Conservation (phyloP, 192 early-diverging fungal species). For the Kickxella alabastrina region DNA sequence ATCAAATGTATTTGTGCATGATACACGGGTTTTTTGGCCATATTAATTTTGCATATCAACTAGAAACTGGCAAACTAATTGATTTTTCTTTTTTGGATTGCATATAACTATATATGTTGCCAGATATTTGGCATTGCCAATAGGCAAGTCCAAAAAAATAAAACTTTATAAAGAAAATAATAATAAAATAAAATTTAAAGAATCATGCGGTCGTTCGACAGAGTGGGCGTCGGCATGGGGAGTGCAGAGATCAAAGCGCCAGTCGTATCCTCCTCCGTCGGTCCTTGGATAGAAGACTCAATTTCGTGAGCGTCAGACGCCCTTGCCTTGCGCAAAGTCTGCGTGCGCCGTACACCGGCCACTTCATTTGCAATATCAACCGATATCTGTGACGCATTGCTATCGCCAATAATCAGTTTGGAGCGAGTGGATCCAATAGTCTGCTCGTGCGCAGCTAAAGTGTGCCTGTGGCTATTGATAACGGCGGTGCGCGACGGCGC, state of each 20-base stretch:
- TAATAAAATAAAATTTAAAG: constrained; percentile 10
- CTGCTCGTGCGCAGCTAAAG: constrained; percentile 14
- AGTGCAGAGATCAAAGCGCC: constrained; percentile 36
- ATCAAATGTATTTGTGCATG: too few species aligned
- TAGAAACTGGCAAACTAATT: too few species aligned
- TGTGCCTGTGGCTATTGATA: constrained; percentile 21
- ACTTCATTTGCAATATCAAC: background rate
- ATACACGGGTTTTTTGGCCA: too few species aligned
- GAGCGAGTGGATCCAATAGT: background rate
- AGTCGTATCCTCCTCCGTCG: constrained; percentile 9
- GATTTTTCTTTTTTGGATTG: too few species aligned
- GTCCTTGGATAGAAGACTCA: constrained; percentile 23
- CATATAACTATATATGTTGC: too few species aligned
- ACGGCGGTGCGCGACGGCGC: constrained; percentile 17
- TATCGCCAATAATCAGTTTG: background rate
- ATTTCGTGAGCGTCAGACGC: constrained; percentile 39
- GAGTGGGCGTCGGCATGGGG: constrained; percentile 24
- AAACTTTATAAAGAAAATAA: background rate
- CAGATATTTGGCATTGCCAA: too few species aligned
- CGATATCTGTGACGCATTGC: background rate
- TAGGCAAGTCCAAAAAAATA: too few species aligned
- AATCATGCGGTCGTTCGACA: constrained; percentile 22
- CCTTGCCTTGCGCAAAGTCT: constrained; percentile 37
- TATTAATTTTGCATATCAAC: too few species aligned
- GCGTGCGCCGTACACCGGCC: constrained; percentile 16